A percentile compares a stretch with the other conserved stretches of the same genome.
These are phyloP conservation scores for Microcera coccophila DNA, from an alignment of 2,329 filamentous ascomycete genomes.

Conservation along the genomic window DNA sequence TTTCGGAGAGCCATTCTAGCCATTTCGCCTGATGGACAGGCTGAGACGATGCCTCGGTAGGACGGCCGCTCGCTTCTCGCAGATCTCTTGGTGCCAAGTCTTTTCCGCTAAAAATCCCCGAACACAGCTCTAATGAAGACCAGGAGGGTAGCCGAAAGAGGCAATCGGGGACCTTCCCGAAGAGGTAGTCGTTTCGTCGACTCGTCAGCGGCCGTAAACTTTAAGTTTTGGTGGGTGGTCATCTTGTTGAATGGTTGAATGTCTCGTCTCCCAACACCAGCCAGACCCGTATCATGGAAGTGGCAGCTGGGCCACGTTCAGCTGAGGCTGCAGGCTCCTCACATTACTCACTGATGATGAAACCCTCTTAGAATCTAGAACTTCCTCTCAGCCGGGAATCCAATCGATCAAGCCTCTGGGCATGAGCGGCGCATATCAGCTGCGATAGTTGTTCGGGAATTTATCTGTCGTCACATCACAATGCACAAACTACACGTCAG, in stretches of 20 bases:
- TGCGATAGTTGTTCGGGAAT: background rate
- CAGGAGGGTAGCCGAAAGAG: background rate
- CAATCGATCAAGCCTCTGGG: background rate
- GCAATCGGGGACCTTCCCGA: background rate
- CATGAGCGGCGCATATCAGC: background rate
- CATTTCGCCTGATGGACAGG: too few relatives aligned
- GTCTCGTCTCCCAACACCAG: background rate
- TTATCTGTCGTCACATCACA: too few relatives aligned
- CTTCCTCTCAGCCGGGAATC: background rate
- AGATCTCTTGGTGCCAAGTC: too few relatives aligned
- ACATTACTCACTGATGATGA: too few relatives aligned
- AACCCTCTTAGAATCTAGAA: too few relatives aligned
- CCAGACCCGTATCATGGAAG: background rate
- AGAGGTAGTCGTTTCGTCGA: background rate
- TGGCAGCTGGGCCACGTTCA: background rate
- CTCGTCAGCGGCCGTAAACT: background rate
- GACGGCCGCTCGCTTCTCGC: too few relatives aligned
- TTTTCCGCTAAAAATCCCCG: too few relatives aligned
- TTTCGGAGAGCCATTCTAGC: too few relatives aligned
- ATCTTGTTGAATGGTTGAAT: too few relatives aligned
- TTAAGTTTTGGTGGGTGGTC: background rate
- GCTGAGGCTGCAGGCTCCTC: background rate
- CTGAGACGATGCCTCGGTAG: too few relatives aligned
- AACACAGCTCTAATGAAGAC: too few relatives aligned
- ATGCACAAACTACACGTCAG: too few relatives aligned